Evolutionary conservation across 768 basidiomycete genomes (phyloP).

Genomic region (Hortiboletus flavorubellus): DNA sequence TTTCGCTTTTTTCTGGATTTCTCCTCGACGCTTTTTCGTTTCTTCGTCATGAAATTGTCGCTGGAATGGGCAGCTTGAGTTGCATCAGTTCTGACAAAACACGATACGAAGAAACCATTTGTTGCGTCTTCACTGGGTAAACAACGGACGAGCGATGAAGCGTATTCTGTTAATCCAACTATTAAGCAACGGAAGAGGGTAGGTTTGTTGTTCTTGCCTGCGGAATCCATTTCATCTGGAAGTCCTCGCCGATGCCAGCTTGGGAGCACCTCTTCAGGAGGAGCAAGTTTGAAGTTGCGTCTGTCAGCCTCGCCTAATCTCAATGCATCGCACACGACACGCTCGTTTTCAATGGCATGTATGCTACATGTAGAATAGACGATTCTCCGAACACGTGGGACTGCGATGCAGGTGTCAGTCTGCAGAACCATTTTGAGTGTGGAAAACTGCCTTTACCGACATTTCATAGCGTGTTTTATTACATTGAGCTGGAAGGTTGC

Average conservation of each 20-base stretch:
- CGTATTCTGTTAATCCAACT: slow-evolving; percentile 41
- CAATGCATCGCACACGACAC: slow-evolving; percentile 76
- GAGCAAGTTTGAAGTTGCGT: slow-evolving; percentile 67
- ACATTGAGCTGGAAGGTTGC: slow-evolving; percentile 87
- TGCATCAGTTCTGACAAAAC: slow-evolving; percentile 50
- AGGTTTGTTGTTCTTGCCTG: slow-evolving; percentile 37
- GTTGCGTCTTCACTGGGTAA: slow-evolving; percentile 80
- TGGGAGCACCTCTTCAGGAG: slow-evolving; percentile 64
- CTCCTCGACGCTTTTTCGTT: slow-evolving; percentile 25
- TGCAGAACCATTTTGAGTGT: not conserved
- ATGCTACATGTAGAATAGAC: slow-evolving; percentile 99
- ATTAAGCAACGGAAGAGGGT: not conserved
- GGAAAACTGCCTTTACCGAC: slow-evolving; percentile 41
- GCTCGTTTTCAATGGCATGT: slow-evolving; percentile 89
- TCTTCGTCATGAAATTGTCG: slow-evolving; percentile 12
- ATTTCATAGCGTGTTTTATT: slow-evolving; percentile 94
- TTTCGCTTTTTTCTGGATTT: slow-evolving; percentile 19
- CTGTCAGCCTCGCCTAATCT: slow-evolving; percentile 62
- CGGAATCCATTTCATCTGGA: slow-evolving; percentile 54
- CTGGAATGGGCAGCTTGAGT: not conserved
- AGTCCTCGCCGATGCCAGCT: slow-evolving; percentile 81
- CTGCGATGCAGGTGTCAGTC: slow-evolving; percentile 37
- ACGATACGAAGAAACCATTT: slow-evolving; percentile 98
- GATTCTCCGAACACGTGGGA: slow-evolving; percentile 72
- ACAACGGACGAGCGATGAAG: slow-evolving; percentile 66